Percentiles rank a stretch among this genome's conserved stretches.
Evolutionary conservation across 495 filamentous ascomycete genomes (phyloP).

Genomic region (Lichina pygmaea): DNA sequence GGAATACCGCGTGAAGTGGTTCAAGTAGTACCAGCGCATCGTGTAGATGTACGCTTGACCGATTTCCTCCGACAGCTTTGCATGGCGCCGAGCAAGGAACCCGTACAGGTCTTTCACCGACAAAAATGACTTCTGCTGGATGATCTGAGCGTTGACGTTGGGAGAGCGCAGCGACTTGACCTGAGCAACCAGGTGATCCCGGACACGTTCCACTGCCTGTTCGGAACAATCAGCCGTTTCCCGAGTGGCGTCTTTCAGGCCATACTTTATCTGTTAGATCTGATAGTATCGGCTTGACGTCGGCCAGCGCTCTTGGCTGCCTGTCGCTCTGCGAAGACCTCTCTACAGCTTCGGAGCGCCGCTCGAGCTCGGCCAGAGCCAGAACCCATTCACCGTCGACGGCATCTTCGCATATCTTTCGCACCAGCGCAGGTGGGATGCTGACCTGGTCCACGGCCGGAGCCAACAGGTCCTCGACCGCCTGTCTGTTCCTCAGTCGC

Average conservation of each 20-base stretch:
- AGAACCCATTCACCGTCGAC: slow-evolving; percentile 82
- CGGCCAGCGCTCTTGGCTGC: slow-evolving; percentile 46
- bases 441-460: slow-evolving; percentile 82
- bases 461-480: slow-evolving; percentile 67
- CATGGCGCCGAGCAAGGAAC: slow-evolving; percentile 58
- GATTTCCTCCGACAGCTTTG: slow-evolving; percentile 60
- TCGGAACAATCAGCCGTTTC: too few species aligned
- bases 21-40: slow-evolving; percentile 94
- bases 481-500: slow-evolving; percentile 68
- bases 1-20: slow-evolving; percentile 73
- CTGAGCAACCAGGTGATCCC: slow-evolving; percentile 79
- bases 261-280: slow-evolving; percentile 57
- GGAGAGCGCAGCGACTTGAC: slow-evolving; percentile 82
- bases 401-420: slow-evolving; percentile 58
- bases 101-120: slow-evolving; percentile 64
- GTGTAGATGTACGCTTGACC: slow-evolving; percentile 89
- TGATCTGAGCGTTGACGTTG: slow-evolving; percentile 84
- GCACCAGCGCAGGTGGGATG: slow-evolving; percentile 55
- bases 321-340: slow-evolving; percentile 28
- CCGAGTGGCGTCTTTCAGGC: background rate
- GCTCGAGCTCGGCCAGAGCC: slow-evolving; percentile 62
- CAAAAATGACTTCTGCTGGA: slow-evolving; percentile 75
- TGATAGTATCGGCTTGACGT: slow-evolving; percentile 61
- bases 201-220: slow-evolving; percentile 72
- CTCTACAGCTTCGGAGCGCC: slow-evolving; percentile 44